A percentile compares a stretch with the other conserved stretches of the same genome.
Conservation (phyloP, 495 filamentous ascomycete species). For the Penicillium parvum region DNA sequence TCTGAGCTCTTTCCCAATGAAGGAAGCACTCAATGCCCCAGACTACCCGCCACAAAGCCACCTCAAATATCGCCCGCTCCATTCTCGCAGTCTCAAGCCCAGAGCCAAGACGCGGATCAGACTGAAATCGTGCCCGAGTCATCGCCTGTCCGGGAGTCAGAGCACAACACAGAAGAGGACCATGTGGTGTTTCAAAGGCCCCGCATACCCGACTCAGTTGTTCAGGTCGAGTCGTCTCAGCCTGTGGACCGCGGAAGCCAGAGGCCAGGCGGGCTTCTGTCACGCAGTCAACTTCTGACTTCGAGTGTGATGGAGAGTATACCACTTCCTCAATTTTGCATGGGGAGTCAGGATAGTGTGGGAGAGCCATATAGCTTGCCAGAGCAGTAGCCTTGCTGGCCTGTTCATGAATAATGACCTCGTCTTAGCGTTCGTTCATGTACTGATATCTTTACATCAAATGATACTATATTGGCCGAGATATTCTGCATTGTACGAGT, state of each 20-base stretch:
- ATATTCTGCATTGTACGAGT: too few species aligned
- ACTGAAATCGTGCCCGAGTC: constrained; percentile 42
- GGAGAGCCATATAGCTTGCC: constrained; percentile 39
- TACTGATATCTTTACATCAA: too few species aligned
- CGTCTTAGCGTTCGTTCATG: not conserved
- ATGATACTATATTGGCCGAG: too few species aligned
- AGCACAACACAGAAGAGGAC: constrained; percentile 6
- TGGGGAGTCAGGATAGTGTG: constrained; percentile 43
- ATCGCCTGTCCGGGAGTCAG: constrained; percentile 28
- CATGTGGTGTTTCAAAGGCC: constrained; percentile 18
- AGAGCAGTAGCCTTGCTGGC: constrained; percentile 11
- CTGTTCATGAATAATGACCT: constrained; percentile 15
- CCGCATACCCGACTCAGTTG: constrained; percentile 23
- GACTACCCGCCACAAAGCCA: not conserved
- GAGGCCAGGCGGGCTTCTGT: constrained; percentile 21
- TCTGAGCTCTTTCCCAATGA: constrained; percentile 41
- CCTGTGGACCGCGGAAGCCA: constrained; percentile 28
- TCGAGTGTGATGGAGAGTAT: constrained; percentile 48
- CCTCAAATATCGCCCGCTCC: constrained; percentile 5
- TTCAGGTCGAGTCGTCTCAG: constrained; percentile 46
- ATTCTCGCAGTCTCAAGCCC: constrained; percentile 22
- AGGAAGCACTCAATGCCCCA: constrained; percentile 18
- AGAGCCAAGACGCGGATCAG: constrained; percentile 25
- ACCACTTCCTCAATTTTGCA: constrained; percentile 37
- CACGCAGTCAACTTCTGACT: constrained; percentile 38